phyloP scores from a whole-genome alignment of 2,329 filamentous ascomycete genomes.

The Cladosporium oxysporum region DNA sequence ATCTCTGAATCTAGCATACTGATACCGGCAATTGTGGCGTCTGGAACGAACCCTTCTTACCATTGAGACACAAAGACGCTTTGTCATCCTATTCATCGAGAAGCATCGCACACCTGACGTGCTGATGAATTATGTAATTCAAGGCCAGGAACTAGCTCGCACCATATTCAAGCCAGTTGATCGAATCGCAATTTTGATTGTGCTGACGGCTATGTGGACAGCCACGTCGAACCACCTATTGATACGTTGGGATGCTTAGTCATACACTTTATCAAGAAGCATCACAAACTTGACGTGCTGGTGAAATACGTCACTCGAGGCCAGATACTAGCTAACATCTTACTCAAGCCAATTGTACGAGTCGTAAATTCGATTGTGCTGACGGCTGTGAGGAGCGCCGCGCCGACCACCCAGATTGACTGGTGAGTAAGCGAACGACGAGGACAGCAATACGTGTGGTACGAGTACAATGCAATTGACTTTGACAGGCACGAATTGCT shows the following conservation, averaged over 20 bases:
- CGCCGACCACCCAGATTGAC: background rate
- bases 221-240: no score
- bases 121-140: background rate
- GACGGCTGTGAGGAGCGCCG: background rate
- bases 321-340: background rate
- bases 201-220: no score
- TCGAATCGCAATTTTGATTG: no score
- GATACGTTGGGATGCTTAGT: no score
- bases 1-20: background rate
- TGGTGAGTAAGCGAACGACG: background rate
- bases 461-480: background rate
- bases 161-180: no score
- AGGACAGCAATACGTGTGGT: background rate
- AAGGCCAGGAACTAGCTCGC: background rate
- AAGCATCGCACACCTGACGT: no score
- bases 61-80: no score
- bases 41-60: no score
- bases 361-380: background rate
- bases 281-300: no score
- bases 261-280: no score
- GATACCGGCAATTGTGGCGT: background rate
- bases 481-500: background rate
- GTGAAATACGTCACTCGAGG: no score
- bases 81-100: no score
- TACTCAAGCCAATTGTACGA: background rate